Evolutionary conservation across 192 early-diverging fungal species (phyloP).

Genomic region (Tieghemiomyces parasiticus): DNA sequence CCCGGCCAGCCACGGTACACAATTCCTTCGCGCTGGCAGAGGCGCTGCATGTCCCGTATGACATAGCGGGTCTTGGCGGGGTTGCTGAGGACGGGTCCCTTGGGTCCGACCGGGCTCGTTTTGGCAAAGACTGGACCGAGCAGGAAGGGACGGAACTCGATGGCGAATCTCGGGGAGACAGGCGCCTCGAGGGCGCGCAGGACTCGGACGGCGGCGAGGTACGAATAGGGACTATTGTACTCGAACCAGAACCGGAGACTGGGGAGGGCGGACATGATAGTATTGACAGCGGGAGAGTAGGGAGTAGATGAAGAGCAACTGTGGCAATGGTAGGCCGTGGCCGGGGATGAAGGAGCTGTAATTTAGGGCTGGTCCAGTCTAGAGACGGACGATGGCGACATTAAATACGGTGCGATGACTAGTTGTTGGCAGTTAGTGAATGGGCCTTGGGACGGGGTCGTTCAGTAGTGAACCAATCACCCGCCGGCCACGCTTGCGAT

Average conservation of each 20-base stretch:
- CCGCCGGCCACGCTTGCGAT: no score
- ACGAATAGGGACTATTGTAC: slow-evolving; percentile 29
- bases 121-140: slow-evolving; percentile 22
- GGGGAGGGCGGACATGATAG: not conserved
- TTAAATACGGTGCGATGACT: no score
- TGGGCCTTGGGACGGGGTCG: no score
- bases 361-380: no score
- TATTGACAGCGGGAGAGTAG: no score
- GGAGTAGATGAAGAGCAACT: no score
- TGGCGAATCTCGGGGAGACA: slow-evolving; percentile 15
- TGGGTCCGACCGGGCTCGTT: slow-evolving; percentile 9
- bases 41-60: slow-evolving; percentile 25
- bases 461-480: no score
- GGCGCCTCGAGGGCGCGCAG: slow-evolving; percentile 14
- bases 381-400: no score
- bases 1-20: slow-evolving; percentile 15
- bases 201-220: slow-evolving; percentile 22
- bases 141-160: slow-evolving; percentile 19
- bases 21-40: slow-evolving; percentile 13
- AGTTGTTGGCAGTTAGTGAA: no score
- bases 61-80: slow-evolving; percentile 20
- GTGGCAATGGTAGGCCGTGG: no score
- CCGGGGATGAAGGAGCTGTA: no score
- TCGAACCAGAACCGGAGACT: slow-evolving; percentile 29
- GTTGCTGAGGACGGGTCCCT: slow-evolving; percentile 18